phyloP scores from a whole-genome alignment of 345 rosid genomes.

The Gynandropsis gynandra region DNA sequence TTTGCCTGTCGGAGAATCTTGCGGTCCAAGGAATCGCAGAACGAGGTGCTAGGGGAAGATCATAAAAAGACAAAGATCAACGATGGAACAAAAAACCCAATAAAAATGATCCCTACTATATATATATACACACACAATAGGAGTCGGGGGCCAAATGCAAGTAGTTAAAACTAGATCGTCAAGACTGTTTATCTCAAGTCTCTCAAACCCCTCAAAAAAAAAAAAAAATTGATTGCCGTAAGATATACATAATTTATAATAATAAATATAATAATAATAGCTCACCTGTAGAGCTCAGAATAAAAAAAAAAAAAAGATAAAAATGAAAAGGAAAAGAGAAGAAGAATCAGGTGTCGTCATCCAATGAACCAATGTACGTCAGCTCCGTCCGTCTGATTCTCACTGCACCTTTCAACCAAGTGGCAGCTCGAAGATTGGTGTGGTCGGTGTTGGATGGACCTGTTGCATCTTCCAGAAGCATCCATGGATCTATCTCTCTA shows the following conservation, averaged over 20 bases:
- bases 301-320: too few species aligned
- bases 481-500: constrained; percentile 88
- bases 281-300: too few species aligned
- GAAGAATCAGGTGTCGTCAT: constrained; percentile 67
- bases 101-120: constrained; percentile 25
- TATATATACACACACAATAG: too few species aligned
- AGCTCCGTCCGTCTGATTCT: constrained; percentile 85
- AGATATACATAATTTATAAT: background rate
- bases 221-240: too few species aligned
- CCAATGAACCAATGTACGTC: constrained; percentile 75
- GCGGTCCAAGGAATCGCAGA: too few species aligned
- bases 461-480: constrained; percentile 83
- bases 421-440: constrained; percentile 71
- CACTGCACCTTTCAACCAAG: constrained; percentile 92
- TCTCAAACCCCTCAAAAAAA: too few species aligned
- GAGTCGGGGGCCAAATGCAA: too few species aligned
- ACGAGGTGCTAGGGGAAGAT: too few species aligned
- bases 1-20: too few species aligned
- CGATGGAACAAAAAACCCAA: constrained; percentile 24
- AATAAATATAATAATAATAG: background rate
- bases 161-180: too few species aligned
- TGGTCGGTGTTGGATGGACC: constrained; percentile 55
- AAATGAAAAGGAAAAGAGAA: too few species aligned
- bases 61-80: constrained; percentile 20
- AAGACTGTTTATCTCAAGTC: too few species aligned